Base-by-base conservation (phyloP, 1,139 yeast species). In the Candida frijolesensis region DNA sequence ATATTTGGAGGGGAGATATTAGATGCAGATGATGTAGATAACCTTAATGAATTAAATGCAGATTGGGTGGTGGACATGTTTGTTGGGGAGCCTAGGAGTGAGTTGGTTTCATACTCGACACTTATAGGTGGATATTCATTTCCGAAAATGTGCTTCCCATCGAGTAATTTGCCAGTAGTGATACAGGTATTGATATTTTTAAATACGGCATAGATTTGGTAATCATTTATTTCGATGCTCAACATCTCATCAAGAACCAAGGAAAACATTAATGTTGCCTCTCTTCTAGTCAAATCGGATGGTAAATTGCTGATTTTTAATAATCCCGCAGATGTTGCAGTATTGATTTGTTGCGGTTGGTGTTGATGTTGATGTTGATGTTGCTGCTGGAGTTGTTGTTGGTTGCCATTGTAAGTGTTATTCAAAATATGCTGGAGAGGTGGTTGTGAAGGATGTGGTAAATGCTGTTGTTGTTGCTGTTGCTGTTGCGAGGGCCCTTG, bases 211-310 rank as follows among this genome's bases (percentile, higher is more conserved):
- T 73, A 70, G 34, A 86, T 74, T 33, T 75, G 71, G 52, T 68
- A 74, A 53, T 76, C 76, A 18, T 54, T 54, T 47, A 89, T 67
- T 57, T 89, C 96, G 47, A 88, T 78, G 56, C 74, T 67, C 30
- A 68, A 68, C 34, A 84, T 65, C 57, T 87, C 89, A 59, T 89
- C 96, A 51, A 80, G 76, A 16, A 96, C 96, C 57, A 92, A 76
- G 7, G 97, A 81, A 64, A 92, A 92, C 32, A 92, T 76, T 34
- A 89, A 75, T 41, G 83, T 77, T 16, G 94, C 87, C 66, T 92
- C 98, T 62, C 97, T 82, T 32, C 78, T 65, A 3, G 92, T 70
- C 43, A 91, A 71, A 64, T 91, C 96, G 9, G 74, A 64, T 1
- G 98, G 97, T 19, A 90, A 67, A 61, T 57, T 57, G 4, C 53